A percentile compares a stretch with the other conserved stretches of the same genome.
phyloP scores from a whole-genome alignment of 371 early-diverging fungal genomes.

The Rhizopus stolonifer region DNA sequence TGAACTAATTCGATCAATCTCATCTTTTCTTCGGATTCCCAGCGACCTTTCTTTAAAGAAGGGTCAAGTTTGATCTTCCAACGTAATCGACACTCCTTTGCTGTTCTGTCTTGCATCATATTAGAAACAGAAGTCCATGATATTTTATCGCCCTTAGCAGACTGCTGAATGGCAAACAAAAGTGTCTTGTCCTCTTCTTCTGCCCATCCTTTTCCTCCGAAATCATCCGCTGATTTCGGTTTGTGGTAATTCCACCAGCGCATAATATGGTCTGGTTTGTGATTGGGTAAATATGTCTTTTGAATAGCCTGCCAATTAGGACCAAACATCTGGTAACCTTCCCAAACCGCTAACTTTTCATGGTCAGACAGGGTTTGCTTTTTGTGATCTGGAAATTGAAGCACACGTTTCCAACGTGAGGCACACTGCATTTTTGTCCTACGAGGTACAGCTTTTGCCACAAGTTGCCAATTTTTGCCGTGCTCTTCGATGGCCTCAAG shows the following conservation, averaged over 20 bases:
- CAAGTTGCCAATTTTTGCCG: conserved; percentile 15
- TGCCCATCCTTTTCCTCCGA: conserved; percentile 17
- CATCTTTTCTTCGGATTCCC: conserved; percentile 36
- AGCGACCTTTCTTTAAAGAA: conserved; percentile 17
- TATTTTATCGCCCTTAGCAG: not conserved
- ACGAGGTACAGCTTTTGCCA: conserved; percentile 9
- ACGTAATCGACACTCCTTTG: conserved; percentile 27
- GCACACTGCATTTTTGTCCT: conserved; percentile 22
- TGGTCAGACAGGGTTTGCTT: conserved; percentile 15
- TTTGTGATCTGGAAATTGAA: conserved; percentile 7
- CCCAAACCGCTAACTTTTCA: conserved; percentile 29
- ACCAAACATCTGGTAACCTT: conserved; percentile 49
- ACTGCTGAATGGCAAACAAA: conserved; percentile 22
- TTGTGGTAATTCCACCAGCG: conserved; percentile 28
- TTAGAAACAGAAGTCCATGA: conserved; percentile 28
- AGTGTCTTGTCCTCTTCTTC: conserved; percentile 32
- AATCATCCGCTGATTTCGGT: not conserved
- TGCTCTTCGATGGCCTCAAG: conserved; percentile 5
- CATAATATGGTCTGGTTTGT: conserved; percentile 36
- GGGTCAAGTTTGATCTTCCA: conserved; percentile 20
- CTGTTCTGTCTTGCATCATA: conserved; percentile 25
- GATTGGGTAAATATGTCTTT: conserved; percentile 35
- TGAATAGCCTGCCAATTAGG: conserved; percentile 39
- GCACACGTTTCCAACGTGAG: conserved; percentile 23
- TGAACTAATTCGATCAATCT: conserved; percentile 35